These are phyloP conservation scores for Vicia faba DNA, from an alignment of 306 rosid genomes.

Conservation along the genomic window DNA sequence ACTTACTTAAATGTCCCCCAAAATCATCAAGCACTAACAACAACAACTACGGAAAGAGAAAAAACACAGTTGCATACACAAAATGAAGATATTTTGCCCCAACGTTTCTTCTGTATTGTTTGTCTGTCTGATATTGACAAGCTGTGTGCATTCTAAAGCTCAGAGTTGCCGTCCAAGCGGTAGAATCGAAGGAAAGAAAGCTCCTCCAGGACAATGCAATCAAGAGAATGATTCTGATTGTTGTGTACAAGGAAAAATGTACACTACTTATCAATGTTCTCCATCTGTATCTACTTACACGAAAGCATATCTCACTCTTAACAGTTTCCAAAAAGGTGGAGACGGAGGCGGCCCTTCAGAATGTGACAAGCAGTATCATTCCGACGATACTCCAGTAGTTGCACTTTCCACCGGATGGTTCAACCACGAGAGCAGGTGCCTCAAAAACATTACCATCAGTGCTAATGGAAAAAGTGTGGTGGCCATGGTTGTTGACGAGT, in stretches of 20 bases:
- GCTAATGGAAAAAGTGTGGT: not conserved
- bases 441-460: slow-evolving; percentile 1
- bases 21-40: not conserved
- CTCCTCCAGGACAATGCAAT: slow-evolving; percentile 16
- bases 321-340: slow-evolving; percentile 9
- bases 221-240: not conserved
- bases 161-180: not conserved
- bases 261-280: not conserved
- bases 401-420: slow-evolving; percentile 14
- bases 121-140: not conserved
- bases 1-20: too few relatives aligned
- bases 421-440: not conserved
- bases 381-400: not conserved
- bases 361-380: not conserved
- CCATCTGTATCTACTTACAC: not conserved
- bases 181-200: not conserved
- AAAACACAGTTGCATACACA: not conserved
- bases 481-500: slow-evolving; percentile 7
- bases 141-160: not conserved
- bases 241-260: not conserved
- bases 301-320: slow-evolving; percentile 2
- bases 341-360: slow-evolving; percentile 8
- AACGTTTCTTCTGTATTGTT: not conserved
- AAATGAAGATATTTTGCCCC: not conserved
- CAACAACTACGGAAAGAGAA: too few relatives aligned